phyloP scores from a whole-genome alignment of 2,329 filamentous ascomycete species.

The Magnaporthales sp. region DNA sequence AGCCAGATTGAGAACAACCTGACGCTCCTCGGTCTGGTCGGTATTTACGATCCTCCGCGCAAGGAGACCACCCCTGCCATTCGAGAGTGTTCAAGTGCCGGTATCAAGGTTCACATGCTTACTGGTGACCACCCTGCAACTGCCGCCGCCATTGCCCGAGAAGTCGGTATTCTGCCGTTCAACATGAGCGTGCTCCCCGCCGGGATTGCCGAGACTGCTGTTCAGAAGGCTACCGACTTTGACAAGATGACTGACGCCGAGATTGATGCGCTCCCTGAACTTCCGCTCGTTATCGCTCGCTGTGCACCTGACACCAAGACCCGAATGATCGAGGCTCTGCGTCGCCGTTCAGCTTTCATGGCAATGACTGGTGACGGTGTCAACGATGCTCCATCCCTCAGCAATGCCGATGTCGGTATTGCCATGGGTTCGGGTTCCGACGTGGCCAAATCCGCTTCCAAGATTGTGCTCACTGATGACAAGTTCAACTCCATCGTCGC shows the following conservation, averaged over 20 bases:
- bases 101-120: slow-evolving; percentile 76
- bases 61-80: slow-evolving; percentile 70
- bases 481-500: slow-evolving; percentile 83
- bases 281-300: slow-evolving; percentile 75
- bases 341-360: slow-evolving; percentile 65
- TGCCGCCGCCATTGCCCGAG: slow-evolving; percentile 66
- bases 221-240: slow-evolving; percentile 70
- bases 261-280: slow-evolving; percentile 64
- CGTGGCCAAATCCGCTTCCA: slow-evolving; percentile 74
- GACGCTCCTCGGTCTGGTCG: slow-evolving; percentile 70
- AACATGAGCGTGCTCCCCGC: slow-evolving; percentile 52
- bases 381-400: slow-evolving; percentile 76
- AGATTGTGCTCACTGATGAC: slow-evolving; percentile 79
- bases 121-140: slow-evolving; percentile 77
- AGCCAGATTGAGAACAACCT: slow-evolving; percentile 54
- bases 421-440: slow-evolving; percentile 86
- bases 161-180: slow-evolving; percentile 67
- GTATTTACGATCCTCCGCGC: slow-evolving; percentile 80
- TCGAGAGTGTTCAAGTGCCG: slow-evolving; percentile 59
- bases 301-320: slow-evolving; percentile 83
- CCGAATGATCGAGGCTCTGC: slow-evolving; percentile 82
- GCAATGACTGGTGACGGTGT: slow-evolving; percentile 88
- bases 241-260: slow-evolving; percentile 67
- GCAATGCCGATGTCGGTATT: slow-evolving; percentile 76
- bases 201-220: slow-evolving; percentile 57